These are phyloP conservation scores for Tympanopsis confertula DNA, from an alignment of 2,329 filamentous ascomycete species.

Conservation along the genomic window DNA sequence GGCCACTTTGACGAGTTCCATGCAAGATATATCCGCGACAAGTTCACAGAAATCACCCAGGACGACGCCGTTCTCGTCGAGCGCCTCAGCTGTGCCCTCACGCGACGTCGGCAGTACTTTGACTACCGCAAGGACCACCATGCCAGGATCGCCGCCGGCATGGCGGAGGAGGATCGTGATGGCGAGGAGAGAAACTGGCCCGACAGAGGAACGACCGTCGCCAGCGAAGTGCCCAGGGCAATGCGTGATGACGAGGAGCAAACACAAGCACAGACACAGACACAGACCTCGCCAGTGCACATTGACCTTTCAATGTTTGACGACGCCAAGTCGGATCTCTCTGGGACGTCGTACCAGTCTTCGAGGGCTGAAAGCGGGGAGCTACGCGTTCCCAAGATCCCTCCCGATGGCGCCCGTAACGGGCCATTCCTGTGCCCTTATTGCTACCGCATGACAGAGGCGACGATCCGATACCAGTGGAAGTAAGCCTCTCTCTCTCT, in stretches of 20 bases:
- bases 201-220: constrained; percentile 2
- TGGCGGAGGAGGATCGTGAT: constrained; percentile 8
- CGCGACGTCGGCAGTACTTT: constrained; percentile 20
- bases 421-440: constrained; percentile 25
- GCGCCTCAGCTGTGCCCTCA: constrained; percentile 18
- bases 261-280: too few relatives aligned
- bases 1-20: constrained; percentile 13
- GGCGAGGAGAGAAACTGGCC: constrained; percentile 8
- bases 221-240: constrained; percentile 5
- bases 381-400: constrained; percentile 10
- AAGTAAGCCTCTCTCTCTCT: too few relatives aligned
- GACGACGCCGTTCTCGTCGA: constrained; percentile 8
- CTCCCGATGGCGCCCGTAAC: constrained; percentile 9
- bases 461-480: constrained; percentile 14
- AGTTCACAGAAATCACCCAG: constrained; percentile 11
- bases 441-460: constrained; percentile 21
- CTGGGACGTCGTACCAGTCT: constrained; percentile 16
- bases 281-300: too few relatives aligned
- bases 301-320: too few relatives aligned
- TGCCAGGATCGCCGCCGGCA: constrained; percentile 13
- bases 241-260: too few relatives aligned
- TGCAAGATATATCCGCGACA: constrained; percentile 15
- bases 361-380: constrained; percentile 7
- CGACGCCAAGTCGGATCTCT: too few relatives aligned
- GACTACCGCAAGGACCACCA: constrained; percentile 22